Percentiles rank a stretch among this genome's conserved stretches.
Evolutionary conservation across 139 green algal genomes (phyloP).

Genomic region (Micromonas pusilla): DNA sequence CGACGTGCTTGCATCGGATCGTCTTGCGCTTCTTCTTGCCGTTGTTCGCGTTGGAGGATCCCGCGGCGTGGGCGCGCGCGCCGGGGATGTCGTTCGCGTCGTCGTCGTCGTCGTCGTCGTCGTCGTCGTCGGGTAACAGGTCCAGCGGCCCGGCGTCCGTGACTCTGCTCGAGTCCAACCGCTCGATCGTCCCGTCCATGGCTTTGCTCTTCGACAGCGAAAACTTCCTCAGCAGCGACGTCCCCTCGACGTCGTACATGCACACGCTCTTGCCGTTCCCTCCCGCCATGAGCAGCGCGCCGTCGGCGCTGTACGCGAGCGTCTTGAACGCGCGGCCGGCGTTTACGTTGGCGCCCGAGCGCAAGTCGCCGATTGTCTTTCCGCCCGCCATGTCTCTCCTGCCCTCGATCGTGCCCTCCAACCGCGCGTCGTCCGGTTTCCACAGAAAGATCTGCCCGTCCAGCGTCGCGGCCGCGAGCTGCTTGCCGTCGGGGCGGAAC

Average conservation of each 20-base stretch:
- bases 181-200: slow-evolving; percentile 87
- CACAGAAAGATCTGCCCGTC: slow-evolving; percentile 90
- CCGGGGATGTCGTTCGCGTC: neutral
- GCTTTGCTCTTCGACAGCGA: slow-evolving; percentile 64
- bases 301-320: slow-evolving; percentile 54
- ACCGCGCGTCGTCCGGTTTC: slow-evolving; percentile 70
- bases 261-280: slow-evolving; percentile 75
- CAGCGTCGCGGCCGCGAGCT: slow-evolving; percentile 76
- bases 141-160: slow-evolving; percentile 85
- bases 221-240: slow-evolving; percentile 82
- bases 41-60: slow-evolving; percentile 19
- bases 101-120: slow-evolving; percentile 49
- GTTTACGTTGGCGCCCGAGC: neutral
- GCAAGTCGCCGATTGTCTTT: slow-evolving; percentile 57
- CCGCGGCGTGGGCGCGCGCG: neutral
- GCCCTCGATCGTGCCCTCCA: slow-evolving; percentile 61
- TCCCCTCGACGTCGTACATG: slow-evolving; percentile 88
- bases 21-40: slow-evolving; percentile 34
- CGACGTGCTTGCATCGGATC: slow-evolving; percentile 55
- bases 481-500: slow-evolving; percentile 75
- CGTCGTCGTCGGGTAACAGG: slow-evolving; percentile 60
- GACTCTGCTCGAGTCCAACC: slow-evolving; percentile 79
- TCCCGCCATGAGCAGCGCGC: slow-evolving; percentile 68
- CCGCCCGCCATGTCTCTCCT: slow-evolving; percentile 80
- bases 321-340: neutral